Percentiles rank a stretch among this genome's conserved stretches.
These are phyloP conservation scores for Pichia exigua DNA, from an alignment of 805 yeast species.

Conservation along the genomic window DNA sequence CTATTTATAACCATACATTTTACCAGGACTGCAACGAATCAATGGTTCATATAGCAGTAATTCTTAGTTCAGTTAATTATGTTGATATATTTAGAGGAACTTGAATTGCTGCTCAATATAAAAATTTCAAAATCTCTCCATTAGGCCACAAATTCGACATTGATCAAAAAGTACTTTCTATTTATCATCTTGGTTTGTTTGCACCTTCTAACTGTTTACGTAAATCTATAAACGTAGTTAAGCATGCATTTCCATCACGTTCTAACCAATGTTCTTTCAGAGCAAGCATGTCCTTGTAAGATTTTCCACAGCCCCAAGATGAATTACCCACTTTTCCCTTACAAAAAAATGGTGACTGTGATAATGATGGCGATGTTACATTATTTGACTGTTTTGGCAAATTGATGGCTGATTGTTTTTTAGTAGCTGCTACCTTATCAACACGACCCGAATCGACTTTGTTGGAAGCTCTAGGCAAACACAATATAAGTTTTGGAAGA, in stretches of 20 bases:
- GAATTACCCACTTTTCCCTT: neutral
- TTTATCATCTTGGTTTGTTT: too few relatives aligned
- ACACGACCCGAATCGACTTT: neutral
- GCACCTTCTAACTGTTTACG: neutral
- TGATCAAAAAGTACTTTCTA: neutral
- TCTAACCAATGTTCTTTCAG: conserved; percentile 10
- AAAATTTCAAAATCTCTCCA: too few relatives aligned
- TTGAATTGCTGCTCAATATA: too few relatives aligned
- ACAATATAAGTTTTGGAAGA: too few relatives aligned
- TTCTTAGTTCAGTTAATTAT: too few relatives aligned
- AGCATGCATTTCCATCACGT: neutral
- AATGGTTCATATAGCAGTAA: too few relatives aligned
- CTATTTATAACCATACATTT: neutral
- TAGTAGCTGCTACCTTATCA: neutral
- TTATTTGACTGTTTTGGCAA: neutral
- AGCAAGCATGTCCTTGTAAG: neutral
- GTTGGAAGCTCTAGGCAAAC: too few relatives aligned
- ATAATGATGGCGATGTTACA: neutral
- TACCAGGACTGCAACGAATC: too few relatives aligned
- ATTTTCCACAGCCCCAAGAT: conserved; percentile 8
- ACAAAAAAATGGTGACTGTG: neutral
- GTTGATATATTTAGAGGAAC: too few relatives aligned
- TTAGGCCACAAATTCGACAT: neutral
- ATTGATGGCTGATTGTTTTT: neutral
- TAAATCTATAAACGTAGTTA: conserved; percentile 1